These are phyloP conservation scores for Penicillium argentinense DNA, from an alignment of 495 filamentous ascomycete species.

Conservation along the genomic window DNA sequence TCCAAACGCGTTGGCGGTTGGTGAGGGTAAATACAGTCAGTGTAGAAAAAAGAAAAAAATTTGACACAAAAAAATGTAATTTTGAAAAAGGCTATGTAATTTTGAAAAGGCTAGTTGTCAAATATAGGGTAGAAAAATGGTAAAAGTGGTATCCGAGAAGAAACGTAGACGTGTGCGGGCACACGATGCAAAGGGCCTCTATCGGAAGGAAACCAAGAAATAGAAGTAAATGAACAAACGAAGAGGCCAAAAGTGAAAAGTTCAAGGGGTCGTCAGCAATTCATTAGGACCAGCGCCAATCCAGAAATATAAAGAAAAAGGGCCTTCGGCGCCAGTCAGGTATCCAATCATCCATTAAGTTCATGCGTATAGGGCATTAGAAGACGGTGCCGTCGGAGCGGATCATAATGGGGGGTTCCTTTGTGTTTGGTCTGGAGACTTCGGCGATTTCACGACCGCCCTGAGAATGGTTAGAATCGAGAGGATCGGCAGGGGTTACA, in stretches of 20 bases:
- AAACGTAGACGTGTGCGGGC: conserved; percentile 13
- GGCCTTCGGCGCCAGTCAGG: conserved; percentile 25
- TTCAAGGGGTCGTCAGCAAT: conserved; percentile 37
- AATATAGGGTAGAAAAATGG: not conserved
- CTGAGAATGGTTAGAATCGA: conserved; percentile 46
- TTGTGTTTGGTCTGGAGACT: conserved; percentile 92
- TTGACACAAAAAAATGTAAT: not conserved
- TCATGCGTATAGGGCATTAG: conserved; percentile 46
- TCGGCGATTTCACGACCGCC: conserved; percentile 95
- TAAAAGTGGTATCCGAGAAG: conserved; percentile 24
- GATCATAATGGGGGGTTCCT: conserved; percentile 95
- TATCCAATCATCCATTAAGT: conserved; percentile 36
- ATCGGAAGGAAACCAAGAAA: conserved; percentile 6
- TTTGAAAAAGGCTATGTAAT: not conserved
- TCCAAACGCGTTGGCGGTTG: not conserved
- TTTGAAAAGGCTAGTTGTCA: not conserved
- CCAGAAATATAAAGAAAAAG: conserved; percentile 12
- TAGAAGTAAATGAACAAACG: conserved; percentile 8
- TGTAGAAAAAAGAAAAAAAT: not conserved
- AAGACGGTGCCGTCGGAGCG: conserved; percentile 96
- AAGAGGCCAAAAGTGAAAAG: conserved; percentile 15
- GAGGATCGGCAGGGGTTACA: not conserved
- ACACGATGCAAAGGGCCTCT: conserved; percentile 18
- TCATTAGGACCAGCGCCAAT: conserved; percentile 37
- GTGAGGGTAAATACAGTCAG: not conserved